Evolutionary conservation across 176 grass and related monocot species (phyloP).

Genomic region (Aegilops umbellulata): DNA sequence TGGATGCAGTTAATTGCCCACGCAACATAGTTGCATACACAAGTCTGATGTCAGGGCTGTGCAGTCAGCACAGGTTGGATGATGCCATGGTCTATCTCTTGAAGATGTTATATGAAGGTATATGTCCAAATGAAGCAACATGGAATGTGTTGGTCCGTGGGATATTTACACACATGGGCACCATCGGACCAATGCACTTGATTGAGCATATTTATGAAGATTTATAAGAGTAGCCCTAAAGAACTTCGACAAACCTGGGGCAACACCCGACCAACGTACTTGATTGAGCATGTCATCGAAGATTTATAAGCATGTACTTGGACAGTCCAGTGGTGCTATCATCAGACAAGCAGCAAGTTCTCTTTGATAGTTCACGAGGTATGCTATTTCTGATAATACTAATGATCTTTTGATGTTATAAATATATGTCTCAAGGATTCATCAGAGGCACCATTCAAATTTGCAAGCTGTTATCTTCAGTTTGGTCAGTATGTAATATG

Average conservation of each 20-base stretch:
- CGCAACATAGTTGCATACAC: conserved; percentile 68
- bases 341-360: background rate
- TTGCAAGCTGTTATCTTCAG: conserved; percentile 2
- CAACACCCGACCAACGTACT: conserved; percentile 15
- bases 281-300: conserved; percentile 29
- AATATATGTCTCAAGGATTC: background rate
- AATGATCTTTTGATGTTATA: background rate
- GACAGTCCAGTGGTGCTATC: background rate
- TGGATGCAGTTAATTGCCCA: conserved; percentile 36
- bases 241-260: conserved; percentile 37
- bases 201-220: conserved; percentile 48
- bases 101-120: conserved; percentile 81
- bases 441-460: background rate
- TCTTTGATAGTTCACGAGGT: background rate
- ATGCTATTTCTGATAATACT: conserved; percentile 15
- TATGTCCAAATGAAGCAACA: conserved; percentile 73
- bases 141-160: conserved; percentile 72
- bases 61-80: conserved; percentile 57
- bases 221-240: background rate
- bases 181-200: conserved; percentile 27
- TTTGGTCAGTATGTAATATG: conserved; percentile 1
- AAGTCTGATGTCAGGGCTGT: conserved; percentile 68
- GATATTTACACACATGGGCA: conserved; percentile 35
- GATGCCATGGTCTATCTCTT: conserved; percentile 71
- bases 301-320: background rate